These are phyloP conservation scores for Ilex asprella DNA, from an alignment of 257 asterid genomes.

Conservation along the genomic window DNA sequence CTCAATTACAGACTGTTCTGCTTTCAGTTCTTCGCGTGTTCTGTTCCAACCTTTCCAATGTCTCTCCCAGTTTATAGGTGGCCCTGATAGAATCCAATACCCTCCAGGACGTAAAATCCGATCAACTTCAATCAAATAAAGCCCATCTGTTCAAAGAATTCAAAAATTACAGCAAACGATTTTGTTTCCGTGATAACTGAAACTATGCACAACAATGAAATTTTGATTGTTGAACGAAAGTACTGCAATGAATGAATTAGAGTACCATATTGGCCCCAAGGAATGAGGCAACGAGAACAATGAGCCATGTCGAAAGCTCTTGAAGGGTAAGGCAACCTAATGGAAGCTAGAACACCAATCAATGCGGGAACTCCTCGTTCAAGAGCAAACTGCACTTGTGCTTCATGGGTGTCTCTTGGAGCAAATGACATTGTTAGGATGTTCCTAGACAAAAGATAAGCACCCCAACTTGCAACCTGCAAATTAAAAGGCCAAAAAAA, in stretches of 20 bases:
- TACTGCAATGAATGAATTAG: background rate
- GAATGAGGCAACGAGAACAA: constrained; percentile 93
- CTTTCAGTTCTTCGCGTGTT: constrained; percentile 40
- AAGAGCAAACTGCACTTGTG: constrained; percentile 89
- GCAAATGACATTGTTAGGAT: constrained; percentile 81
- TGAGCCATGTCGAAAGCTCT: constrained; percentile 95
- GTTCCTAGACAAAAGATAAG: constrained; percentile 71
- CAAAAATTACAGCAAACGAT: background rate
- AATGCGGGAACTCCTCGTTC: constrained; percentile 93
- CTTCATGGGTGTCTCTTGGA: constrained; percentile 88
- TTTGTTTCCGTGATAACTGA: too few species aligned
- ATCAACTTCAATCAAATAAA: constrained; percentile 81
- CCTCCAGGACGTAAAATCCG: constrained; percentile 91
- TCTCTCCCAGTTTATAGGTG: constrained; percentile 79
- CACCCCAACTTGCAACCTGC: constrained; percentile 99
- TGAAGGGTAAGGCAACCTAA: constrained; percentile 83
- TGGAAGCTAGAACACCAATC: constrained; percentile 73
- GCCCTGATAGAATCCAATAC: constrained; percentile 93
- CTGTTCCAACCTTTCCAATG: constrained; percentile 89
- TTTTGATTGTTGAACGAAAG: too few species aligned
- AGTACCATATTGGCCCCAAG: constrained; percentile 78
- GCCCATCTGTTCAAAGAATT: constrained; percentile 50
- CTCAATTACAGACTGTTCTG: constrained; percentile 69
- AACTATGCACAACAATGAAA: too few species aligned
- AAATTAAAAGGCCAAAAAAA: background rate